phyloP scores from a whole-genome alignment of 305 asterid species.

The Ajuga reptans region DNA sequence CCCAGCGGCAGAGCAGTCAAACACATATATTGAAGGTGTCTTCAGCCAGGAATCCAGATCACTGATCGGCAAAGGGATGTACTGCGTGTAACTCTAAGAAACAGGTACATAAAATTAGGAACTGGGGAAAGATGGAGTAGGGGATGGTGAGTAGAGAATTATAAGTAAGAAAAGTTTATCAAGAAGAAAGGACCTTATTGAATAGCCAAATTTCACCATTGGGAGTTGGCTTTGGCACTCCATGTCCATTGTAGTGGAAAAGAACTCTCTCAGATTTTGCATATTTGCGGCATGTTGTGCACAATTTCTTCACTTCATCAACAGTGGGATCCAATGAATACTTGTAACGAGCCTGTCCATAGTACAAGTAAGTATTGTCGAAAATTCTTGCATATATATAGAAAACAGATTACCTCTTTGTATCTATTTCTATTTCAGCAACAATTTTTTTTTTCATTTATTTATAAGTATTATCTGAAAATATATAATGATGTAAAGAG shows the following conservation, averaged over 20 bases:
- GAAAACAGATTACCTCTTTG: slow-evolving; percentile 7
- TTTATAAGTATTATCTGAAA: not conserved
- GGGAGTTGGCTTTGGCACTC: slow-evolving; percentile 96
- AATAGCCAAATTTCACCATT: slow-evolving; percentile 98
- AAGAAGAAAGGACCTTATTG: slow-evolving; percentile 52
- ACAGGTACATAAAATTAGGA: slow-evolving; percentile 29
- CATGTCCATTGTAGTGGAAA: slow-evolving; percentile 96
- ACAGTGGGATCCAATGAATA: slow-evolving; percentile 84
- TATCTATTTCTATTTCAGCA: not conserved
- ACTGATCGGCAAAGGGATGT: slow-evolving; percentile 78
- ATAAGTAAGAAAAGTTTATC: not conserved
- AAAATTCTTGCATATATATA: slow-evolving; percentile 9
- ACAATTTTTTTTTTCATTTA: not conserved
- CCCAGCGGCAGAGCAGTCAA: slow-evolving; percentile 99
- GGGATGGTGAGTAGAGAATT: not conserved
- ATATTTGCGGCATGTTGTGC: slow-evolving; percentile 85
- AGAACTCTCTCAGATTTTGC: slow-evolving; percentile 97
- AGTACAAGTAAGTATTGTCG: slow-evolving; percentile 8
- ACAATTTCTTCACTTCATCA: slow-evolving; percentile 88
- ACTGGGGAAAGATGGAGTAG: not conserved
- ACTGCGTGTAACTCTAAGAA: slow-evolving; percentile 84
- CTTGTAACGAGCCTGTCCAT: slow-evolving; percentile 83
- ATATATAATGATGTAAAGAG: not conserved
- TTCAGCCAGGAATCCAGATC: slow-evolving; percentile 96
- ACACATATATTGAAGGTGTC: slow-evolving; percentile 94